Percentiles rank a stretch among this genome's conserved stretches.
phyloP scores from a whole-genome alignment of 352 stramenopile genomes.

The Phytopythium delawarense region DNA sequence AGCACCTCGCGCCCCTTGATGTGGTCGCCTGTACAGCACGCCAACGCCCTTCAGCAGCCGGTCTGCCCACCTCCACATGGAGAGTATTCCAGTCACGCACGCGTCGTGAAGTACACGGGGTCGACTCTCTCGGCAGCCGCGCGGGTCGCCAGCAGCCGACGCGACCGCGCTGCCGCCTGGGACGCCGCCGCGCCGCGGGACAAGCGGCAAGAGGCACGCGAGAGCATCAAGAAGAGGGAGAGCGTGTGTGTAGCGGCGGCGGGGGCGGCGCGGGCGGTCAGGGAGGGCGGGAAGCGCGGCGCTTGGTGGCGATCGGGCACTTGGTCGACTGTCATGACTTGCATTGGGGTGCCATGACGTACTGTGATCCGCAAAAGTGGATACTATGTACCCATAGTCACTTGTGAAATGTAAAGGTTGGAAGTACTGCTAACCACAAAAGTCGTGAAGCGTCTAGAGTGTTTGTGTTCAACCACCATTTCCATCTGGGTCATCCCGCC shows the following conservation, averaged over 20 bases:
- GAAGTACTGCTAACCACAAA: background rate
- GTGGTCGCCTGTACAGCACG: constrained; percentile 33
- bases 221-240: constrained; percentile 1
- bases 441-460: background rate
- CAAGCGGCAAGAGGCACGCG: constrained; percentile 5
- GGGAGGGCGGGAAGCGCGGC: background rate
- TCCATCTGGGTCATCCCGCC: background rate
- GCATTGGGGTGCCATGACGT: too few species aligned
- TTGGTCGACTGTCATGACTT: background rate
- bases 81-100: constrained; percentile 17
- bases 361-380: background rate
- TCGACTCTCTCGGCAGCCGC: constrained; percentile 7
- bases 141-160: constrained; percentile 6
- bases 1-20: constrained; percentile 66
- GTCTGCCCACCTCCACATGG: background rate
- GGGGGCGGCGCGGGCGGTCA: background rate
- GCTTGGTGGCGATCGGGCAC: background rate
- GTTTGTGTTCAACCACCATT: background rate
- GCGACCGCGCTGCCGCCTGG: background rate
- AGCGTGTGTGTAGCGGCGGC: background rate
- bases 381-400: background rate
- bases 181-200: constrained; percentile 1
- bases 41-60: background rate
- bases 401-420: background rate
- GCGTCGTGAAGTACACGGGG: constrained; percentile 67